Evolutionary conservation across 768 basidiomycete species (phyloP), one percentile per base, ranked within the genome.

Genomic region (Boletus pseudopeckii): DNA sequence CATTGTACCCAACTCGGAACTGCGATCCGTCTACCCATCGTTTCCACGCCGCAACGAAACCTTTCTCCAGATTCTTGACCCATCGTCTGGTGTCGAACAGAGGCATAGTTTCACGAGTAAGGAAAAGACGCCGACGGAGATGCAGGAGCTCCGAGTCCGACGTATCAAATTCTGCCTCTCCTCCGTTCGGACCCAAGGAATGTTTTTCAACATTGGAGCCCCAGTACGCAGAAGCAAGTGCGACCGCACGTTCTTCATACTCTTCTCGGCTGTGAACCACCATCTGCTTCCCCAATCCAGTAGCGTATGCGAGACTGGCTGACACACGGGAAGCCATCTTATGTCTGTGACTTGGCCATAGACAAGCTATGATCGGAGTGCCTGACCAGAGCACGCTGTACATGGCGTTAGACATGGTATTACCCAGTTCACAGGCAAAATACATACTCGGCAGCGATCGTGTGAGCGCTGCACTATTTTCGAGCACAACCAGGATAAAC

Each of bases 261-360:
- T 75, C 77, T 42, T 72, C 71, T 30, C 71, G 57, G 49, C 66
- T 74, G 44, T 63, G 50, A 38, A 78, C 80, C 24, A 77, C 69
- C 80, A 80, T 80, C 49, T 74, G 63, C 28, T 71, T 63, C 8
- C 79, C 80, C 54, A 77, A 67, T 13, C 77, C 78, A 1, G 79
- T 80, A 3, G 78, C 80, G 36, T 69, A 60, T 7, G 71, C 78
- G 43, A 80, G 74, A 55, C 77, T 77, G 20, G 79, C 76, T 4
- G 72, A 78, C 26, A 81, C 80, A 7, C 79, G 73, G 17, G 77
- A 78, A 50, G 73, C 75, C 77, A 80, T 80, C 60, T 79, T 80
- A 57, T 76, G 69, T 37, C 61, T 54, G 53, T 80, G 73, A 52
- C 68, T 73, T 7, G 79, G 76, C 69, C 67, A 79, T 18, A 70